Evolutionary conservation across 2,329 filamentous ascomycete species (phyloP), one percentile per base, ranked within the genome.

Genomic region (Scytalidium lignicola): DNA sequence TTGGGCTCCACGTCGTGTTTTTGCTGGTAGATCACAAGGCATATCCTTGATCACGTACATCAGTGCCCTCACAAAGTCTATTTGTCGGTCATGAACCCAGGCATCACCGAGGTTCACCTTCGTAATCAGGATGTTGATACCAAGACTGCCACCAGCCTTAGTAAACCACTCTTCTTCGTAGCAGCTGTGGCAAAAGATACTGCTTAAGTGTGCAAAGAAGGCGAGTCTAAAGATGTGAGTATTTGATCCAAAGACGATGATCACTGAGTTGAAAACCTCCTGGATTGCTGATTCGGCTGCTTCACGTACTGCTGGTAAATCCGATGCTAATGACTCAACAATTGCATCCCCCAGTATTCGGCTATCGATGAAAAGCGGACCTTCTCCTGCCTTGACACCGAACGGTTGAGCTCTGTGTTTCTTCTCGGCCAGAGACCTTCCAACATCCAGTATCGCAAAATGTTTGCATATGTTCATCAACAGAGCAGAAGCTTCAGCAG

Each of bases 161-260:
- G 91, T 91, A 63, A 96, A 99, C 93, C 95, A 99, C 61, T 99
- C 93, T 65, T 99, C 92, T 60, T 93, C 90, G 60, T 96, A 91
- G 66, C 93, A 99, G 56, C 89, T 90, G 65, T 99, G 93, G 59
- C 89, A 93, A 65, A 97, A 96, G 0, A 84, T 85, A 52, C 83
- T 86, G 37, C 86, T 85, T 5, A 99, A 75, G 60, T 92, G 85
- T 51, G 78, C 79, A 70, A 99, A 99, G 68, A 99, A 89, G 0
- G 86, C 82, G 8, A 99, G 76, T 49, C 83, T 83, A 28, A 88
- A 82, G 26, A 91, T 83, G 47, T 86, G 79, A 19, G 77, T 78
- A 37, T 84, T 74, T 1, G 81, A 82, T 2, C 91, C 91, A 56
- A 97, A 90, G 28, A 99, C 89, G 7, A 82, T 83, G 19, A 76